A percentile compares a stretch with the other conserved stretches of the same genome.
Conservation (phyloP, 352 stramenopile genomes). For the Globisporangium solare region DNA sequence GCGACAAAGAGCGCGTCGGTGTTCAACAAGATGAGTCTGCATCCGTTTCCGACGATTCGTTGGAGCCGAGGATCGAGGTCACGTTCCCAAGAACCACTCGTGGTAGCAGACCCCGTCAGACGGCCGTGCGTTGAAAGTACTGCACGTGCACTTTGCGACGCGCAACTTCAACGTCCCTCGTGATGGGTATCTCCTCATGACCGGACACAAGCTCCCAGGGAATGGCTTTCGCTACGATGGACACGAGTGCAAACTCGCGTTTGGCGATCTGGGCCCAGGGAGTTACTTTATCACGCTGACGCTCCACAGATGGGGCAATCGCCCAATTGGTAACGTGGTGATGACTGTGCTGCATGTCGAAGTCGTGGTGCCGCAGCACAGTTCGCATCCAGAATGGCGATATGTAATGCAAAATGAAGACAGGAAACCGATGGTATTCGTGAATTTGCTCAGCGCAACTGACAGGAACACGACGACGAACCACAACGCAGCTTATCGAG, state of each 20-base stretch:
- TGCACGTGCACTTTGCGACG: conserved; percentile 27
- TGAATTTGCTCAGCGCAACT: conserved; percentile 19
- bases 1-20: too few species aligned
- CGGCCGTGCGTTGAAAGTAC: conserved; percentile 9
- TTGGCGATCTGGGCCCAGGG: conserved; percentile 26
- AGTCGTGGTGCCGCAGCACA: conserved; percentile 29
- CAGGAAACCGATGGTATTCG: conserved; percentile 15
- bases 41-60: neutral
- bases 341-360: conserved; percentile 37
- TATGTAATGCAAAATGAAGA: conserved; percentile 14
- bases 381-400: conserved; percentile 12
- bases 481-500: neutral
- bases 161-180: conserved; percentile 25
- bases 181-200: conserved; percentile 37
- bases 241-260: conserved; percentile 5
- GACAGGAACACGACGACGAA: neutral
- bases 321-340: neutral
- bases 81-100: conserved; percentile 36
- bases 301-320: conserved; percentile 16
- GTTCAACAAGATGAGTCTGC: neutral
- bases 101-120: conserved; percentile 20
- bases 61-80: conserved; percentile 10
- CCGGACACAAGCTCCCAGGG: conserved; percentile 23
- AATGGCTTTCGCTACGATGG: conserved; percentile 12
- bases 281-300: conserved; percentile 45